Percentiles rank a stretch among this genome's conserved stretches.
phyloP scores from a whole-genome alignment of 352 stramenopile genomes.

The Globisporangium echinulatum region DNA sequence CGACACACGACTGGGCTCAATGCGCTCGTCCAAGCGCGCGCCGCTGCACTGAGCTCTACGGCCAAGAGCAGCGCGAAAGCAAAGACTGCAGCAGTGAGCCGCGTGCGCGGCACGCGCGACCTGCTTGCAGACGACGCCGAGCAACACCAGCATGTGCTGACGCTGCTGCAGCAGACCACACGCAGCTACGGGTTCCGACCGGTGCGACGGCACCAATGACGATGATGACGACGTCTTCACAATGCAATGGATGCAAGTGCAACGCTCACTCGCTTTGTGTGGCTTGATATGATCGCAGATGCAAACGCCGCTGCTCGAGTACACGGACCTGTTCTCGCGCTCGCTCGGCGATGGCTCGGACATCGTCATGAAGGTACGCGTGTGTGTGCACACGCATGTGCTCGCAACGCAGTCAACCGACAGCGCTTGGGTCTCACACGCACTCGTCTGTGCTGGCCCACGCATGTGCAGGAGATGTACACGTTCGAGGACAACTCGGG shows the following conservation, averaged over 20 bases:
- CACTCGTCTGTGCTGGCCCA: background rate
- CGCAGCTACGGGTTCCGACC: slow-evolving; percentile 72
- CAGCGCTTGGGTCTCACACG: too few relatives aligned
- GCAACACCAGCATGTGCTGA: slow-evolving; percentile 56
- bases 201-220: slow-evolving; percentile 18
- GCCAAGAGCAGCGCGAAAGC: slow-evolving; percentile 3
- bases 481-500: slow-evolving; percentile 85
- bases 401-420: too few relatives aligned
- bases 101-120: slow-evolving; percentile 74
- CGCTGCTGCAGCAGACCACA: slow-evolving; percentile 46
- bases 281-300: slow-evolving; percentile 29
- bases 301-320: slow-evolving; percentile 82
- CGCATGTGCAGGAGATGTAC: slow-evolving; percentile 75
- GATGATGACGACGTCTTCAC: too few relatives aligned
- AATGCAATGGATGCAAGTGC: too few relatives aligned
- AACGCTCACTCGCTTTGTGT: background rate
- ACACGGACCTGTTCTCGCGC: slow-evolving; percentile 77
- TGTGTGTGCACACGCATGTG: background rate
- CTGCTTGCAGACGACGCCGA: slow-evolving; percentile 56
- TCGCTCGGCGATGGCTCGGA: slow-evolving; percentile 81
- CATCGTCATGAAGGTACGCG: slow-evolving; percentile 80
- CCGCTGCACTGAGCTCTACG: background rate
- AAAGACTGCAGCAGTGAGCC: slow-evolving; percentile 31
- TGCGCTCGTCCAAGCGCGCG: background rate
- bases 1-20: background rate